Evolutionary conservation across 2,329 filamentous ascomycete species (phyloP), one percentile per base, ranked within the genome.

Genomic region (Apiospora aurea): DNA sequence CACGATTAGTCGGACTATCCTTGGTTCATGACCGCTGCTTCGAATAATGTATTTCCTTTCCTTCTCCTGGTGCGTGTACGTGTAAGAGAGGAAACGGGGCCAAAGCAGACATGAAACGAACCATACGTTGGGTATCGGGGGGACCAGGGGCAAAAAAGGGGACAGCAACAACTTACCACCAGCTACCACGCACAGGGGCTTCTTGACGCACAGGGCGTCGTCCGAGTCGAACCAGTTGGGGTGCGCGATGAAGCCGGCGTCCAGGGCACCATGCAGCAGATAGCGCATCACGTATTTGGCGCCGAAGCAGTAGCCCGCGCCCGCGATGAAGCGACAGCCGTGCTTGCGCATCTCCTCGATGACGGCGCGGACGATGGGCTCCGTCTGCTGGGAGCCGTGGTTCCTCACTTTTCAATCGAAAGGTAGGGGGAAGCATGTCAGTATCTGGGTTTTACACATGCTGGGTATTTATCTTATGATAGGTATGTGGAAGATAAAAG

Each of bases 191-290:
- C 82, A 82, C 70, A 88, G 75, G 24, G 87, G 86, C 0, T 82
- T 83, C 68, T 79, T 75, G 67, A 87, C 81, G 0, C 76, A 81
- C 75, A 82, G 79, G n/a, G 88, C 69, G 77, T 88, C 87, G 2
- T 85, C 84, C 24, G 75, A 78, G 8, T 83, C 80, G 5, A 87
- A 83, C 71, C 86, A 86, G 70, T 80, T 83, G 8, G 87, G 86
- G 76, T 88, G 86, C 4, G 85, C 86, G 24, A 80, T 82, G 75
- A 81, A 87, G 4, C 85, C 87, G 11, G 82, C 86, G 74, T 87
- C 85, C 41, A 88, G 74, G 67, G 79, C 82, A 21, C 82, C 83
- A 57, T 80, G 81, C 29, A 57, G 67, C 73, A 87, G 77, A 76
- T 81, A 85, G 24, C 85, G 79, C 7, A 80, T 81, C 43, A 84